Base-by-base conservation (phyloP, 2,329 filamentous ascomycete species). In the Fusarium newnesense region DNA sequence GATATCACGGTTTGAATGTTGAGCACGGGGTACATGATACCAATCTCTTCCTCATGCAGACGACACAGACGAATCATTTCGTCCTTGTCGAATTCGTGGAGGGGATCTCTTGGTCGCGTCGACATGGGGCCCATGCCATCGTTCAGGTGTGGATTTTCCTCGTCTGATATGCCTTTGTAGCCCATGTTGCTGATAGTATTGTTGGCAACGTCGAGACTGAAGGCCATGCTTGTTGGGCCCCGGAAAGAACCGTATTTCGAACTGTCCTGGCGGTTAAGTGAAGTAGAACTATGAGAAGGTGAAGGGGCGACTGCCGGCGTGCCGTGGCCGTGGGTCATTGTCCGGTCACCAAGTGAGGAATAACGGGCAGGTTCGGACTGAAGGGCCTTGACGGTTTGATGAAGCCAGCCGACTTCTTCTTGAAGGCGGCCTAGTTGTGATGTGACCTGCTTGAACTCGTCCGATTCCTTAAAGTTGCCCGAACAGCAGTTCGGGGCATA, bases 111-210 rank as follows among this genome's bases (percentile, higher is more conserved):
- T 37, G 77, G 63, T 79, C 83, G 78, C 86, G 79, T 36, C n/a
- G 73, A 37, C 15, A 62, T 70, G 43, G 69, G 50, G 12, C 68
- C 61, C 18, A 75, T 30, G 6, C 75, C 76, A 26, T 79, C 76
- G n/a, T 61, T 73, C 28, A 59, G 58, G 10, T 70, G 76, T 28
- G 86, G 86, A 40, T 91, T 90, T n/a, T 93, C 91, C n/a, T 88
- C 84, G 54, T 92, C 91, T 3, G 88, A 88, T 4, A 90, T 84
- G 3, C 87, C 89, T 34, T 90, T 91, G 78, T 97, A 96, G 8
- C 95, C 95, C 93, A 97, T 97, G 68, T 92, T 95, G 78, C 95
- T 92, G 42, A 97, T 87, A 56, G 95, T 97, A 59, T 90, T 94
- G 80, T 94, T 95, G 40, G 95, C 95, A 19, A 97, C 92, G 72